A percentile compares a stretch with the other conserved stretches of the same genome.
phyloP scores from a whole-genome alignment of 768 basidiomycete genomes.

The Amanita phalloides region DNA sequence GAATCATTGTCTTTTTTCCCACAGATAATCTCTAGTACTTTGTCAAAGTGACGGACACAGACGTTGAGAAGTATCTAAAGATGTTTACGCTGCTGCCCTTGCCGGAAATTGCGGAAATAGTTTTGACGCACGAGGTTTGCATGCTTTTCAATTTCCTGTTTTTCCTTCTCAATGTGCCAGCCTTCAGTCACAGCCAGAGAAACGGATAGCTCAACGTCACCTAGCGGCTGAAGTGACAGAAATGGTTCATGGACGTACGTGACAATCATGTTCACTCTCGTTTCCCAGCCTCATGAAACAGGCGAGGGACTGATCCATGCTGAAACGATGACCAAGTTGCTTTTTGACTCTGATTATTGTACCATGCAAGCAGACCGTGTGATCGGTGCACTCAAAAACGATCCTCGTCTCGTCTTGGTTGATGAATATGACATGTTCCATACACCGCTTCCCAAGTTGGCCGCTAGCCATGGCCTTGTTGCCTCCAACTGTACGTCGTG shows the following conservation, averaged over 20 bases:
- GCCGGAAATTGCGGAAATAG: constrained; percentile 32
- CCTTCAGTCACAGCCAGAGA: constrained; percentile 28
- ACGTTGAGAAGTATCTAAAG: constrained; percentile 70
- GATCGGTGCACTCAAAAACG: constrained; percentile 46
- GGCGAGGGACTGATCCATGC: constrained; percentile 29
- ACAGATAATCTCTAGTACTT: constrained; percentile 58
- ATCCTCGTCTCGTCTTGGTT: constrained; percentile 52
- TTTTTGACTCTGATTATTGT: constrained; percentile 33
- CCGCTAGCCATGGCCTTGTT: constrained; percentile 43
- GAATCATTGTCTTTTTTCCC: neutral
- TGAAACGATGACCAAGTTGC: constrained; percentile 29
- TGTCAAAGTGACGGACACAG: constrained; percentile 67
- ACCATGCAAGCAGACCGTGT: constrained; percentile 46
- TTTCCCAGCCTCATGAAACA: constrained; percentile 11
- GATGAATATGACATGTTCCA: constrained; percentile 39
- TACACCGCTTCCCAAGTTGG: constrained; percentile 50
- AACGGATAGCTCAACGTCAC: constrained; percentile 33
- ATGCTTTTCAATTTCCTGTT: constrained; percentile 6
- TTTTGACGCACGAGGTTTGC: constrained; percentile 41
- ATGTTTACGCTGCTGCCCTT: constrained; percentile 79
- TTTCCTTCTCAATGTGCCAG: neutral
- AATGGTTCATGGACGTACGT: constrained; percentile 33
- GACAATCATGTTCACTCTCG: neutral
- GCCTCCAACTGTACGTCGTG: constrained; percentile 50
- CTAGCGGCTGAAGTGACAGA: constrained; percentile 45